Conservation (phyloP, 129 eudicot species). For the Gnaphalium uliginosum region DNA sequence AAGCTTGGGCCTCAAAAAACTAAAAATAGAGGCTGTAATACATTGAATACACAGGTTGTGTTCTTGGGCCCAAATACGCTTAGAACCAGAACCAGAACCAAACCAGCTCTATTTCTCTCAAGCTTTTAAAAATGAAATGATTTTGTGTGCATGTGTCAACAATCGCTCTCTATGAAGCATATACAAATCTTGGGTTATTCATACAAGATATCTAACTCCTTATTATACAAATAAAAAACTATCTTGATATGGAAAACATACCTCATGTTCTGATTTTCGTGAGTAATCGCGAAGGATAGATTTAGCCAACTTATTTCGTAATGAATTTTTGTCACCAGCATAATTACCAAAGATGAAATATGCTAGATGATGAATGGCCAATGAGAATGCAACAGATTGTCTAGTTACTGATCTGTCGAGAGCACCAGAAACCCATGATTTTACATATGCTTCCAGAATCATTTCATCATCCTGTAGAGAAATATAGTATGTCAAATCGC, state of each 20-base stretch:
- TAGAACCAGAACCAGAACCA: not conserved
- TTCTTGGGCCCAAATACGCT: not conserved
- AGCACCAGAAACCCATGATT: slow-evolving; percentile 89
- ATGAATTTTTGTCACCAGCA: slow-evolving; percentile 39
- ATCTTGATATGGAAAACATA: slow-evolving; percentile 25
- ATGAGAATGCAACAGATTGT: slow-evolving; percentile 55
- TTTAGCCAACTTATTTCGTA: slow-evolving; percentile 67
- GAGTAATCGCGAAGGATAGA: slow-evolving; percentile 81
- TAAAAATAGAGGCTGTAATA: not conserved
- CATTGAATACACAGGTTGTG: not conserved
- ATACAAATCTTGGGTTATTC: not conserved
- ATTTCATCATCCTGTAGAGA: slow-evolving; percentile 69
- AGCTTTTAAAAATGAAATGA: not conserved
- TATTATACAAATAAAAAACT: not conserved
- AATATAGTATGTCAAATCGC: not conserved
- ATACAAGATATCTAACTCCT: not conserved
- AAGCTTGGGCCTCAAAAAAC: not conserved
- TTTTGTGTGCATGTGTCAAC: not conserved
- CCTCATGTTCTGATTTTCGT: slow-evolving; percentile 75
- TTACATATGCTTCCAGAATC: slow-evolving; percentile 83
- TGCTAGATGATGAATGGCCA: slow-evolving; percentile 81
- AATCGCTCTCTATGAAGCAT: not conserved
- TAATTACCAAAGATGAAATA: slow-evolving; percentile 53
- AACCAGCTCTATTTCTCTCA: not conserved
- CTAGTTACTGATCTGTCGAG: slow-evolving; percentile 79